Conservation (phyloP, 768 basidiomycete species). For the Leccinum rimulosum region DNA sequence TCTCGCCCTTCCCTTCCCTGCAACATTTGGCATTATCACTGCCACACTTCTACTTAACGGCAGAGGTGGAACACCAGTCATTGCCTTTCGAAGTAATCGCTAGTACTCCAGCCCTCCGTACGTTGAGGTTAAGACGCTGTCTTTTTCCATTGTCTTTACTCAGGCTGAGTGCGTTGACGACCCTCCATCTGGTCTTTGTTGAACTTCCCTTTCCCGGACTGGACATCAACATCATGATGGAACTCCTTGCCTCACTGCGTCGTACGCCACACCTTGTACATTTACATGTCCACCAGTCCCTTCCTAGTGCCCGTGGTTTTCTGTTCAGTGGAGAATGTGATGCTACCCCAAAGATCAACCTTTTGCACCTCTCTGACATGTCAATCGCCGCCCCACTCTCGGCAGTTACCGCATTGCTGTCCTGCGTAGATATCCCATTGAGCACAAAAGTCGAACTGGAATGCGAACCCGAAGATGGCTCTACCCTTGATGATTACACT, state of each 20-base stretch:
- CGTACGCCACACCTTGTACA: not conserved
- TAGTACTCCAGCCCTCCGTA: not conserved
- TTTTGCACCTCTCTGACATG: not conserved
- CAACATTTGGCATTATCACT: not conserved
- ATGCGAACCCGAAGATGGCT: too few species aligned
- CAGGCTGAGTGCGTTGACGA: not conserved
- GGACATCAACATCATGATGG: not conserved
- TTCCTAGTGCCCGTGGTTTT: not conserved
- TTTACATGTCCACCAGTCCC: not conserved
- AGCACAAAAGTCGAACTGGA: not conserved
- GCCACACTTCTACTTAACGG: too few species aligned
- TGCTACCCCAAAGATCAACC: not conserved
- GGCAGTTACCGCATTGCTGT: not conserved
- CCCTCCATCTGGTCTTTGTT: not conserved
- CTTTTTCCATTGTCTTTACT: not conserved
- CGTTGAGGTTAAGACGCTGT: not conserved
- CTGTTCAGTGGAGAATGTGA: not conserved
- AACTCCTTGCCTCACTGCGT: not conserved
- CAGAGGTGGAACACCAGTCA: not conserved
- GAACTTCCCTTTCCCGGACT: not conserved
- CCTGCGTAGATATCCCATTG: not conserved
- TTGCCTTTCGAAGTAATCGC: not conserved
- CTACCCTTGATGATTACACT: too few species aligned
- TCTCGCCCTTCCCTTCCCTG: not conserved
- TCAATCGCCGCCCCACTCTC: not conserved